phyloP scores from a whole-genome alignment of 1,284 basidiomycete species.

The Neotropicomus parvogracilis region DNA sequence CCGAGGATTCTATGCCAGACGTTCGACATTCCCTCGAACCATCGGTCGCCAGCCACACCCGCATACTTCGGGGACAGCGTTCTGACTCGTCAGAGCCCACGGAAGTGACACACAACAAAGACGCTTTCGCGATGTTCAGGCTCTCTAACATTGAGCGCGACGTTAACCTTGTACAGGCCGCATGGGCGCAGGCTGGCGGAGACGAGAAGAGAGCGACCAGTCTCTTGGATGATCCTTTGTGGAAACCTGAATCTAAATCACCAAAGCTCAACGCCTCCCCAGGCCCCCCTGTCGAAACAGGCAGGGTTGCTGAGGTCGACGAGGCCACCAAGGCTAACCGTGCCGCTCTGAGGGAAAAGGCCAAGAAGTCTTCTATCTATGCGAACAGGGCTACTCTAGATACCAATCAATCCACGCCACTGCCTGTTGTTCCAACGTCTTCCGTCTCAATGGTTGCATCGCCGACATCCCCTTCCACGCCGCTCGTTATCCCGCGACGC shows the following conservation, averaged over 20 bases:
- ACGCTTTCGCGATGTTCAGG: constrained; percentile 55
- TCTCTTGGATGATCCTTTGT: constrained; percentile 54
- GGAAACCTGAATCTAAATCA: constrained; percentile 40
- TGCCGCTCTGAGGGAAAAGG: constrained; percentile 62
- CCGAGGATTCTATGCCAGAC: constrained; percentile 63
- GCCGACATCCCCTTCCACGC: constrained; percentile 43
- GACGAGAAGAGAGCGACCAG: constrained; percentile 57
- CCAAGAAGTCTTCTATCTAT: constrained; percentile 74
- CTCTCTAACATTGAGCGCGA: constrained; percentile 55
- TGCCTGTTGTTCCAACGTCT: constrained; percentile 19
- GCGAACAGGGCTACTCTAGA: constrained; percentile 57
- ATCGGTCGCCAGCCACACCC: constrained; percentile 41
- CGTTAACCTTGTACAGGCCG: constrained; percentile 48
- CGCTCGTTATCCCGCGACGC: constrained; percentile 39
- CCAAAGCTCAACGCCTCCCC: constrained; percentile 24
- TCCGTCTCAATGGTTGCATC: constrained; percentile 32
- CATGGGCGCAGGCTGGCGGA: constrained; percentile 58
- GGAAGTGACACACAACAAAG: constrained; percentile 32
- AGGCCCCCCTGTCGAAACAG: constrained; percentile 40
- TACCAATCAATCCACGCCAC: constrained; percentile 30
- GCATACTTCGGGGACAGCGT: constrained; percentile 52
- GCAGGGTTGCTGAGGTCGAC: constrained; percentile 65
- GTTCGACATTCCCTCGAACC: constrained; percentile 37
- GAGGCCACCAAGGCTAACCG: constrained; percentile 63
- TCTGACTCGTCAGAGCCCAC: constrained; percentile 25